These are phyloP conservation scores for Medicago arabica DNA, from an alignment of 306 rosid genomes.

Conservation along the genomic window DNA sequence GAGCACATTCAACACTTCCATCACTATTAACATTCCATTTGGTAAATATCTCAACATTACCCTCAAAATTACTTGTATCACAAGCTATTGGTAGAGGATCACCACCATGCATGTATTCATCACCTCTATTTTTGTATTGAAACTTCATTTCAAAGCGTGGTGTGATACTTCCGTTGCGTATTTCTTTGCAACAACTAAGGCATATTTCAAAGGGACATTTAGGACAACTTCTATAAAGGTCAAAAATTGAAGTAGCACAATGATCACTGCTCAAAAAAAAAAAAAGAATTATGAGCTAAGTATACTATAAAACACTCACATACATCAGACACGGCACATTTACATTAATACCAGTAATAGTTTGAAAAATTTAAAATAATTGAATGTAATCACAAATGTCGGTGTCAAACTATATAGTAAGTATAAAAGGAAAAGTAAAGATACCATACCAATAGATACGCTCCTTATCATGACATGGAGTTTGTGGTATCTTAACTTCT, in stretches of 20 bases:
- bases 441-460: constrained; percentile 70
- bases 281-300: neutral
- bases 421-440: constrained; percentile 7
- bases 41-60: constrained; percentile 29
- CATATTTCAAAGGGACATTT: constrained; percentile 72
- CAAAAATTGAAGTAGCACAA: constrained; percentile 81
- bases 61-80: constrained; percentile 30
- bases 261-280: constrained; percentile 57
- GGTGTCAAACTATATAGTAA: neutral
- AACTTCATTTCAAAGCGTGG: constrained; percentile 53
- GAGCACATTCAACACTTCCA: constrained; percentile 66
- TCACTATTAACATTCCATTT: constrained; percentile 55
- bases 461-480: constrained; percentile 56
- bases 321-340: neutral
- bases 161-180: constrained; percentile 56
- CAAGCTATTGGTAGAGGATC: constrained; percentile 46
- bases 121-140: constrained; percentile 61
- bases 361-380: too few relatives aligned
- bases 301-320: neutral
- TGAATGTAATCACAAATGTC: too few relatives aligned
- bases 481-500: constrained; percentile 53
- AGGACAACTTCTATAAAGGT: constrained; percentile 72
- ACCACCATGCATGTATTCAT: constrained; percentile 77
- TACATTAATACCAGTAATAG: neutral
- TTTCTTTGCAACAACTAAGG: constrained; percentile 66